phyloP scores from a whole-genome alignment of 257 asterid species.

The Prunella vulgaris region DNA sequence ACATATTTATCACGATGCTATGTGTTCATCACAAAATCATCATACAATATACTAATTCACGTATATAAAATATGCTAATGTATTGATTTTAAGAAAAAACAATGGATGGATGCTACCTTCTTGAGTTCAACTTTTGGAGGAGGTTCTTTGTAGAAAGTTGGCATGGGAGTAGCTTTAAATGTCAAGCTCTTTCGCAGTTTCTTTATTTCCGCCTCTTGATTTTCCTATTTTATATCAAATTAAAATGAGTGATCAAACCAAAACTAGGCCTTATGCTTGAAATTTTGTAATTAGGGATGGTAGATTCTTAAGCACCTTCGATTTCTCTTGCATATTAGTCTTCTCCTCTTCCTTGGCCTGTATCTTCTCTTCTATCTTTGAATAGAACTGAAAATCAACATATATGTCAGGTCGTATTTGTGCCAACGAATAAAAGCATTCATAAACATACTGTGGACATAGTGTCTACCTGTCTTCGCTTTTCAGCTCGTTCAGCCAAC shows the following conservation, averaged over 20 bases:
- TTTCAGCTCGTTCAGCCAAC: constrained; percentile 80
- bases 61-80: background rate
- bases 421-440: background rate
- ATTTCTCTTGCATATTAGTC: constrained; percentile 60
- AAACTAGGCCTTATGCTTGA: background rate
- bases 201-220: constrained; percentile 76
- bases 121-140: constrained; percentile 73
- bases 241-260: background rate
- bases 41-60: background rate
- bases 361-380: constrained; percentile 81
- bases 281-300: background rate
- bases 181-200: constrained; percentile 70
- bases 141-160: constrained; percentile 86
- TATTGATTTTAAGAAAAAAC: background rate
- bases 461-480: constrained; percentile 60
- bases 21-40: background rate
- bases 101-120: constrained; percentile 45
- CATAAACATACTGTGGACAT: background rate
- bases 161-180: constrained; percentile 92
- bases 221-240: constrained; percentile 45
- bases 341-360: constrained; percentile 80
- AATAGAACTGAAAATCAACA: constrained; percentile 50
- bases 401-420: background rate
- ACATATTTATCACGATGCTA: background rate
- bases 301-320: constrained; percentile 45